These are phyloP conservation scores for Zygosaccharomyces pseudorouxii DNA, from an alignment of 805 yeast genomes.

Conservation along the genomic window DNA sequence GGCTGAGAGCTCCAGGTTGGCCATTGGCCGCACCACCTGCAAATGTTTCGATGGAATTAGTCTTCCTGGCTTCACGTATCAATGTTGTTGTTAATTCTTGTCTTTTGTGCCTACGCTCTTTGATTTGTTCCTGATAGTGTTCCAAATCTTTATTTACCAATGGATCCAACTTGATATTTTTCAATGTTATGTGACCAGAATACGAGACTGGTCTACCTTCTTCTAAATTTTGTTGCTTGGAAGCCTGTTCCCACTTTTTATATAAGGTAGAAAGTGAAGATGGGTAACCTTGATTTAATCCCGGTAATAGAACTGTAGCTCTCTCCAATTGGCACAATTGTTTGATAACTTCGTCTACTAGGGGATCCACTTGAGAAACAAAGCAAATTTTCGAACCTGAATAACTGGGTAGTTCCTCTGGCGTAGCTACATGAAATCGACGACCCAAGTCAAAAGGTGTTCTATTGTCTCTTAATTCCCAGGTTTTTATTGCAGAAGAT, in stretches of 20 bases:
- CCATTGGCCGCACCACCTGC: slow-evolving; percentile 4
- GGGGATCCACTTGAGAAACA: slow-evolving; percentile 64
- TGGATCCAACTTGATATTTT: slow-evolving; percentile 44
- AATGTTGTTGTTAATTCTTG: slow-evolving; percentile 33
- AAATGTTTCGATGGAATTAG: slow-evolving; percentile 17
- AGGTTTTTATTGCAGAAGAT: slow-evolving; percentile 71
- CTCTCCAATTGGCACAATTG: slow-evolving; percentile 59
- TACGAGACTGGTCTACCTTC: slow-evolving; percentile 62
- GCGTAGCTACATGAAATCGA: slow-evolving; percentile 51
- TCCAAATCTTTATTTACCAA: slow-evolving; percentile 48
- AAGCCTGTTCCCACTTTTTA: slow-evolving; percentile 47
- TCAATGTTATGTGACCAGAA: slow-evolving; percentile 41
- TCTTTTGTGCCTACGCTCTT: slow-evolving; percentile 42
- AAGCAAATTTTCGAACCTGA: slow-evolving; percentile 77
- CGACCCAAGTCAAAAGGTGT: slow-evolving; percentile 72
- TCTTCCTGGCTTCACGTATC: slow-evolving; percentile 30
- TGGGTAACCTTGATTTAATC: slow-evolving; percentile 19
- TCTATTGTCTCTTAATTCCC: slow-evolving; percentile 64
- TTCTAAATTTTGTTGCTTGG: slow-evolving; percentile 40
- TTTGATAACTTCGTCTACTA: slow-evolving; percentile 48
- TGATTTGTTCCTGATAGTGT: slow-evolving; percentile 44
- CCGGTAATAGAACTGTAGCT: slow-evolving; percentile 71
- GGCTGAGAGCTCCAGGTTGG: slow-evolving; percentile 2
- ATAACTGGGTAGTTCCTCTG: slow-evolving; percentile 50
- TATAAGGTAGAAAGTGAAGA: slow-evolving; percentile 16